A percentile compares a stretch with the other conserved stretches of the same genome.
phyloP scores from a whole-genome alignment of 345 rosid species.

The Balakata baccata region DNA sequence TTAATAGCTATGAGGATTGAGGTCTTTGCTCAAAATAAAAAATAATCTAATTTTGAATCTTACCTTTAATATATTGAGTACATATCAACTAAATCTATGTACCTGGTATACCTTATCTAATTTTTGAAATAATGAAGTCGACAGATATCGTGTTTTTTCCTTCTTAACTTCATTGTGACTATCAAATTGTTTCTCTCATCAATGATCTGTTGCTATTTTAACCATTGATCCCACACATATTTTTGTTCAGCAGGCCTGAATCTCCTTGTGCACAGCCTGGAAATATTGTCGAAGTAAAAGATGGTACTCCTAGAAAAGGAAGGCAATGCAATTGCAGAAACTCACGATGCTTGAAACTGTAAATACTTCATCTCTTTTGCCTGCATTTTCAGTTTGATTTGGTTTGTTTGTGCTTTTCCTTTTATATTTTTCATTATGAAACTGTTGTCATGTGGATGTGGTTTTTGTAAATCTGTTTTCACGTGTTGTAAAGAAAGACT shows the following conservation, averaged over 20 bases:
- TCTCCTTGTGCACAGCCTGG: conserved; percentile 37
- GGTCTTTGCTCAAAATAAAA: background rate
- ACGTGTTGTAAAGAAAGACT: background rate
- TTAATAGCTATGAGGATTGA: background rate
- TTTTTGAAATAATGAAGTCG: background rate
- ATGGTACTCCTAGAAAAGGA: conserved; percentile 57
- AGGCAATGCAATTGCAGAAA: conserved; percentile 74
- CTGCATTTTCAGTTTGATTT: background rate
- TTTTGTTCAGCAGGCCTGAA: conserved; percentile 45
- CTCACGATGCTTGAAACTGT: conserved; percentile 80
- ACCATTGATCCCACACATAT: background rate
- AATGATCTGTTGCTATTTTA: background rate
- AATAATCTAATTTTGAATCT: background rate
- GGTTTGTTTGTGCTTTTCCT: background rate
- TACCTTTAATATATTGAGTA: background rate
- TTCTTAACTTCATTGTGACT: background rate
- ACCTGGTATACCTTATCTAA: background rate
- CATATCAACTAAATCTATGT: background rate
- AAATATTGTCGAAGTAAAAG: conserved; percentile 40
- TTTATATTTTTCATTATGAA: background rate
- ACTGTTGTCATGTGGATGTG: background rate
- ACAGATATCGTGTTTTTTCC: background rate
- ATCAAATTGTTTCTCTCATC: background rate
- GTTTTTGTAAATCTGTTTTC: background rate
- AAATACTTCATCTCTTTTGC: conserved; percentile 23